Base-by-base conservation (phyloP, 106 monocot species). In the Dioscorea dumetorum region DNA sequence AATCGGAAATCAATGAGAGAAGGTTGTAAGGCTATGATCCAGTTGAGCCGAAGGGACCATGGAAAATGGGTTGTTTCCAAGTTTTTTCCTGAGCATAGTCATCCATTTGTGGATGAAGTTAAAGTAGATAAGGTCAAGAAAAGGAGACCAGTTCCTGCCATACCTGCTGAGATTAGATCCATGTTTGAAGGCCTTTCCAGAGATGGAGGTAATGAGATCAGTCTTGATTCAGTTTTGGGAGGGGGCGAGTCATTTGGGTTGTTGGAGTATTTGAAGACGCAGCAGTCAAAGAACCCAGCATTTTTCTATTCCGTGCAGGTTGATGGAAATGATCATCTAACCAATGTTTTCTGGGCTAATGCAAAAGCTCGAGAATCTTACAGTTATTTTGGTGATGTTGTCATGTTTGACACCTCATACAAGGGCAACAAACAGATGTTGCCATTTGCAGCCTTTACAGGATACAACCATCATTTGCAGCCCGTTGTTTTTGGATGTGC, bases 341-440 rank as follows among this genome's bases (percentile, higher is more conserved):
- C 61, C 18, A 79, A 74, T 66, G 59, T 60, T 9, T 63, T 79
- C 18, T 79, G 73, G 79, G 79, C 73, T 24, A 67, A 63, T 49
- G 68, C 73, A 22, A 69, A 62, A 48, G 69, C 68, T 4, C 34
- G 74, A 11, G 31, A 33, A n/a, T 69, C 79, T 11, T 79, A 79
- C 48, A 41, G 63, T 32, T 49, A 74, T 51, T 79, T 79, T 73
- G 79, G 79, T 21, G 74, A 74, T 64, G 58, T 50, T 32, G 32
- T 79, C 22, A 33, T 49, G 7, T 54, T 79, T 52, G 79, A 79
- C 58, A 79, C 74, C 17, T 59, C 74, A 22, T 79, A 74, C 34
- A 64, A 33, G 62, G 70, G 65, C 35, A 74, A 64, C 60, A 74
- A 64, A 33, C 28, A 65, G 22, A 74, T 74, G 73, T 50, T 70